A percentile compares a stretch with the other conserved stretches of the same genome.
Evolutionary conservation across 192 early-diverging fungal species (phyloP).

Genomic region (Mortierella claussenii): DNA sequence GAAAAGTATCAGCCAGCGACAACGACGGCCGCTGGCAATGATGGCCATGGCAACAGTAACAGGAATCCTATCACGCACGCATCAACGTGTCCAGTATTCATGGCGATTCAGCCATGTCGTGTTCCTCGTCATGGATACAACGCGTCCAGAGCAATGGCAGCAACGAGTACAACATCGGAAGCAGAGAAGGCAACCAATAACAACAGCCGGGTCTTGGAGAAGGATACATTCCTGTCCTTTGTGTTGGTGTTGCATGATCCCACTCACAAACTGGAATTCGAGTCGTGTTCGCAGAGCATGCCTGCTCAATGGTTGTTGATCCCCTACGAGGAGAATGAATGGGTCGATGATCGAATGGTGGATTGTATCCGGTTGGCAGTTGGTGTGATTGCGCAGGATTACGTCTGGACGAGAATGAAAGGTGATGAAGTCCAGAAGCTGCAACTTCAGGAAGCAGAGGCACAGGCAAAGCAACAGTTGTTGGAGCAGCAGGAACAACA

Average conservation of each 20-base stretch:
- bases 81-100: conserved; percentile 66
- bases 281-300: conserved; percentile 64
- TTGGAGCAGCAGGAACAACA: conserved; percentile 27
- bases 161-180: conserved; percentile 1
- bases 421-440: conserved; percentile 52
- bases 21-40: background rate
- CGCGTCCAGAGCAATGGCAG: background rate
- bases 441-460: conserved; percentile 36
- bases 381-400: conserved; percentile 67
- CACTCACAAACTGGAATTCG: conserved; percentile 61
- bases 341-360: conserved; percentile 70
- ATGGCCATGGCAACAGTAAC: too few relatives aligned
- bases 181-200: too few relatives aligned
- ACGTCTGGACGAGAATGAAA: conserved; percentile 73
- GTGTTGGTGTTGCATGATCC: conserved; percentile 63
- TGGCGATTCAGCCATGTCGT: conserved; percentile 66
- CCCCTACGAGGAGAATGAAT: conserved; percentile 72
- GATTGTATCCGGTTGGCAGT: conserved; percentile 59
- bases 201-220: conserved; percentile 15
- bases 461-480: conserved; percentile 18
- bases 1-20: conserved; percentile 20
- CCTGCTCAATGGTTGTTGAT: conserved; percentile 66
- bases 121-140: conserved; percentile 50
- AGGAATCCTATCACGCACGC: conserved; percentile 49
- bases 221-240: conserved; percentile 52